These are phyloP conservation scores for Rhodosporidiobolus sp. DNA, from an alignment of 768 basidiomycete genomes.

Conservation along the genomic window DNA sequence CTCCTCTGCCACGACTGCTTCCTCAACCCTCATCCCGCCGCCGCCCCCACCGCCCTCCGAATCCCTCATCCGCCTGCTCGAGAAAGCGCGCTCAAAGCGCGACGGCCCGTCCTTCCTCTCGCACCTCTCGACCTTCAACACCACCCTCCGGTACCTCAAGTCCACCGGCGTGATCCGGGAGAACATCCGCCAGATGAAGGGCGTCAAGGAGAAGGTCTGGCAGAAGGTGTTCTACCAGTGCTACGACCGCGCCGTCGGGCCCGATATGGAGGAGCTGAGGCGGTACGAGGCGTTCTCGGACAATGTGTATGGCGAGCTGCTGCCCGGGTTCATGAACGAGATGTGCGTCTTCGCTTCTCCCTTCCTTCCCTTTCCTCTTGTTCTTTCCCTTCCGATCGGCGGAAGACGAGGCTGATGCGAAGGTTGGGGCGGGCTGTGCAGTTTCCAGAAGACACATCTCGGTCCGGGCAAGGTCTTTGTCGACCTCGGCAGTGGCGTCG, in stretches of 20 bases:
- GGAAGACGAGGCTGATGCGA: slow-evolving; percentile 52
- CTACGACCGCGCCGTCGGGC: slow-evolving; percentile 90
- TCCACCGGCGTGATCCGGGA: slow-evolving; percentile 15
- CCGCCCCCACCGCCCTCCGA: slow-evolving; percentile 1
- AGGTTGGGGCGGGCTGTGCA: slow-evolving; percentile 52
- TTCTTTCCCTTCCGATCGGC: neutral
- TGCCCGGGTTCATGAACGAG: slow-evolving; percentile 58
- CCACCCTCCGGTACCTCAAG: slow-evolving; percentile 30
- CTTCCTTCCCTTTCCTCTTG: slow-evolving; percentile 2
- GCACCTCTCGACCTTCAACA: slow-evolving; percentile 35
- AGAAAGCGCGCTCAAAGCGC: slow-evolving; percentile 32
- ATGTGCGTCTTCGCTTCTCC: slow-evolving; percentile 15
- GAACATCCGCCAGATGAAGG: slow-evolving; percentile 46
- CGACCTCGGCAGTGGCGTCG: slow-evolving; percentile 82
- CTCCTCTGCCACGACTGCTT: too few species aligned
- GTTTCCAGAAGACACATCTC: slow-evolving; percentile 60
- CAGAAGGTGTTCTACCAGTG: slow-evolving; percentile 81
- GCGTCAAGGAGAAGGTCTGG: slow-evolving; percentile 64
- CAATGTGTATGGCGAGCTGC: slow-evolving; percentile 84
- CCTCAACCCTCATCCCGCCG: neutral
- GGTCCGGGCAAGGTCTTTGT: slow-evolving; percentile 66
- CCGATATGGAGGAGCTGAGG: slow-evolving; percentile 73
- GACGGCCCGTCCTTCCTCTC: slow-evolving; percentile 41
- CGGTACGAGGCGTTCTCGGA: slow-evolving; percentile 75
- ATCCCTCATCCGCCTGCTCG: slow-evolving; percentile 37